Conservation (phyloP, 164 flowering plant species). For the Liriodendron chinense region DNA sequence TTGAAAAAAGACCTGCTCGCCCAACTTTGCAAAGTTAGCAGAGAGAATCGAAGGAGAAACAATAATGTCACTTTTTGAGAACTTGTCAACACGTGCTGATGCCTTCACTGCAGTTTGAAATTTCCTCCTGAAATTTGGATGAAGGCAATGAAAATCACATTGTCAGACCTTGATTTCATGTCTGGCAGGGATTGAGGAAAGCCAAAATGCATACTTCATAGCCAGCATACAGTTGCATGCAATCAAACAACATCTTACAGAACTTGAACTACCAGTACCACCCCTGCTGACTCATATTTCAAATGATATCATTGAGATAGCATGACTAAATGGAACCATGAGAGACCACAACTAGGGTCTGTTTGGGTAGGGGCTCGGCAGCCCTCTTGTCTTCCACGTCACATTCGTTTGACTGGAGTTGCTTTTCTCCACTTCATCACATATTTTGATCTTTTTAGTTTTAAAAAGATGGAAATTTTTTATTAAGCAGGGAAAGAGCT, state of each 20-base stretch:
- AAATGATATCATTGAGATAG: neutral
- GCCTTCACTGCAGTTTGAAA: slow-evolving; percentile 59
- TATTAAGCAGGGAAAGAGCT: no score
- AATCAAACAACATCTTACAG: neutral
- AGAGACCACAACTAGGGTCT: neutral
- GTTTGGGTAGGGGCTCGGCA: no score
- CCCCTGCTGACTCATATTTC: no score
- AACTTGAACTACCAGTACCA: neutral
- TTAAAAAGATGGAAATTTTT: no score
- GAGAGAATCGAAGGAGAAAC: slow-evolving; percentile 98
- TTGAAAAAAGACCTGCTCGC: slow-evolving; percentile 69
- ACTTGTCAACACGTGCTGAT: slow-evolving; percentile 80
- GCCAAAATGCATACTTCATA: neutral
- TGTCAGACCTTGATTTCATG: neutral
- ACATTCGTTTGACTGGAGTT: no score
- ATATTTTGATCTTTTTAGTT: no score
- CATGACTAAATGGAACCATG: neutral
- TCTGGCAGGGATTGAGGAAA: neutral
- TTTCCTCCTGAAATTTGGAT: slow-evolving; percentile 53
- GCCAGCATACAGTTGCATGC: neutral
- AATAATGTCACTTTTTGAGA: slow-evolving; percentile 86
- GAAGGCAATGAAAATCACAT: neutral
- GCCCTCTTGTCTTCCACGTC: no score
- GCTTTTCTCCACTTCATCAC: no score
- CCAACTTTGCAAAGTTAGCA: slow-evolving; percentile 90